Base-by-base conservation (phyloP, 208 protist genomes). In the Entamoeba dispar region DNA sequence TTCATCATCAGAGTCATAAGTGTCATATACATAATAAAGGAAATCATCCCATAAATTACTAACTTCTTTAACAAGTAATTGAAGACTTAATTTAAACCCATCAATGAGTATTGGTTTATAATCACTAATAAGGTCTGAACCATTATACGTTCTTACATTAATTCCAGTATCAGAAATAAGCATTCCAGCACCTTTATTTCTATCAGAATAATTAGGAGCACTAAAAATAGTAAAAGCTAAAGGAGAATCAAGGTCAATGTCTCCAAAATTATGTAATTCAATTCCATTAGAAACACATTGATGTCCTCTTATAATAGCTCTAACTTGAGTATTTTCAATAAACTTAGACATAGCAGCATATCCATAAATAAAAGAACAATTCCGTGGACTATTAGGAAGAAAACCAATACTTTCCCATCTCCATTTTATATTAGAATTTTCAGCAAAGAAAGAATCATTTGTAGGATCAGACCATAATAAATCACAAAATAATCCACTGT, bases 401-500 rank as follows among this genome's bases (percentile, higher is more conserved):
- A 43, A 91, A 7, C 27, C 31, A 38, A 86, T 86, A 8, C 2
- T 34, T 86, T 86, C 61, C 61, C 61, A 86, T 27, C 3, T 27
- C 8, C 27, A 12, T 12, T 38, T 34, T 8, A n/a, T n/a, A 12
- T 15, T 34, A 5, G 61, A 10, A 86, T 86, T 27, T 34, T 38
- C 31, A 8, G 17, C 61, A 43, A 86, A 86, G 61, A 38, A 73
- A 69, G 15, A 38, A 12, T 38, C 61, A 49, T 0, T n/a, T 19
- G 43, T n/a, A 17, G 95, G 95, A 92, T 95, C 95, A 22, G 22
- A 92, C 95, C 95, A 95, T 5, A 95, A 93, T 6, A 95, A 69
- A 86, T 95, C 95, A 92, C 86, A 95, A 93, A 95, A 94, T 47
- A 93, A 47, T 22, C 94, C 95, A 91, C 94, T 61, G 19, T 96